phyloP scores from a whole-genome alignment of 2,329 filamentous ascomycete species.

The Cladophialophora carrionii region DNA sequence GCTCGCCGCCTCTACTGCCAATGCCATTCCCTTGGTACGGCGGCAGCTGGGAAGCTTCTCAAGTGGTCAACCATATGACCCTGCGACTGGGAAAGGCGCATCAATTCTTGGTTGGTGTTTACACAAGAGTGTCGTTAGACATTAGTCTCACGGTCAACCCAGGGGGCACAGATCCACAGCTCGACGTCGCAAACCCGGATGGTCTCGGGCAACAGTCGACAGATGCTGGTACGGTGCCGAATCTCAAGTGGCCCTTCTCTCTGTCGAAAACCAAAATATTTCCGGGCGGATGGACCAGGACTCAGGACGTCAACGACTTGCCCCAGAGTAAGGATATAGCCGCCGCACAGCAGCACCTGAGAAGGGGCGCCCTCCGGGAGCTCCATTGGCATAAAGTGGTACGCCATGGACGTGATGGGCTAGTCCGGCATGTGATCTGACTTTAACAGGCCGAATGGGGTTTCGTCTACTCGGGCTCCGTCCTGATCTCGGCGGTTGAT shows the following conservation, averaged over 20 bases:
- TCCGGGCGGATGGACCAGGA: conserved; percentile 67
- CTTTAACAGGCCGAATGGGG: conserved; percentile 65
- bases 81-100: neutral
- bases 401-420: conserved; percentile 40
- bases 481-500: conserved; percentile 65
- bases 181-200: conserved; percentile 67
- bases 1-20: neutral
- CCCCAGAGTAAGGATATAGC: conserved; percentile 68
- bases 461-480: conserved; percentile 62
- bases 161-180: conserved; percentile 66
- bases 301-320: conserved; percentile 69
- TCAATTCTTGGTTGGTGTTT: neutral
- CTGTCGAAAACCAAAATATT: conserved; percentile 66
- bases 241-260: conserved; percentile 71
- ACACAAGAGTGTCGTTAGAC: neutral
- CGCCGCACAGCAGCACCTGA: conserved; percentile 69
- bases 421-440: neutral
- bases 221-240: conserved; percentile 66
- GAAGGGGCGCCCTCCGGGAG: conserved; percentile 67
- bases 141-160: neutral
- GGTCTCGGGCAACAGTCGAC: conserved; percentile 65
- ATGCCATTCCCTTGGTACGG: neutral
- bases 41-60: neutral
- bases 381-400: conserved; percentile 71
- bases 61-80: neutral